These are phyloP conservation scores for Papiliotrema fonsecae DNA, from an alignment of 1,284 basidiomycete species.

Conservation along the genomic window DNA sequence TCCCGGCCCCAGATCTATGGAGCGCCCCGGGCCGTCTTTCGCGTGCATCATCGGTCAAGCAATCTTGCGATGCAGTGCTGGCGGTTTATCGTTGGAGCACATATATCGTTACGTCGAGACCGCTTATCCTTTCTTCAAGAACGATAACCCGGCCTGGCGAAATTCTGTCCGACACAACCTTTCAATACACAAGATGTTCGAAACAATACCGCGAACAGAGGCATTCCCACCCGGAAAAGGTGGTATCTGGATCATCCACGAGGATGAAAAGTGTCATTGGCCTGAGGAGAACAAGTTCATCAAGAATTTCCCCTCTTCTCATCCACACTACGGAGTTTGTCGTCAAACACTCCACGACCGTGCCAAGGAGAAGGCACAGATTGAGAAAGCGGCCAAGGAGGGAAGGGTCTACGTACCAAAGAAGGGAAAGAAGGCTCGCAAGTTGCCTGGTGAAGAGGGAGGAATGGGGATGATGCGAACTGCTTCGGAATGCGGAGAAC, in stretches of 20 bases:
- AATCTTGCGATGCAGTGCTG: constrained; percentile 74
- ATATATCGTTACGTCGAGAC: constrained; percentile 95
- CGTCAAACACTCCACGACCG: constrained; percentile 41
- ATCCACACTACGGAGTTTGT: constrained; percentile 39
- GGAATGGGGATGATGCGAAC: constrained; percentile 17
- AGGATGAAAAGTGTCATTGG: constrained; percentile 44
- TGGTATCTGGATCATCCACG: constrained; percentile 48
- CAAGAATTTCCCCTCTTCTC: constrained; percentile 41
- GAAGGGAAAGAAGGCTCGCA: constrained; percentile 43
- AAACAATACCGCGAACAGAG: constrained; percentile 52
- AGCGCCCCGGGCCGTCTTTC: constrained; percentile 80
- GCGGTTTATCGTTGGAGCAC: constrained; percentile 85
- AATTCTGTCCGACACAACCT: constrained; percentile 88
- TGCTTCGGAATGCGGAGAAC: constrained; percentile 10
- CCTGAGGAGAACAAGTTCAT: constrained; percentile 44
- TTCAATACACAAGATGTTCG: constrained; percentile 77
- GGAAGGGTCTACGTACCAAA: constrained; percentile 39
- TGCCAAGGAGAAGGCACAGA: constrained; percentile 35
- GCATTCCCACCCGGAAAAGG: constrained; percentile 46
- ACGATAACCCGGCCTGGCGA: constrained; percentile 86
- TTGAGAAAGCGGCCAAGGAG: constrained; percentile 37
- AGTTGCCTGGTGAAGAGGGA: constrained; percentile 16
- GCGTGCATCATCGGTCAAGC: constrained; percentile 95
- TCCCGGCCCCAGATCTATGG: constrained; percentile 69
- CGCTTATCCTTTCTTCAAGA: constrained; percentile 88